A percentile compares a stretch with the other conserved stretches of the same genome.
Conservation (phyloP, 1,284 basidiomycete genomes). For the Sphagnurus paluster region DNA sequence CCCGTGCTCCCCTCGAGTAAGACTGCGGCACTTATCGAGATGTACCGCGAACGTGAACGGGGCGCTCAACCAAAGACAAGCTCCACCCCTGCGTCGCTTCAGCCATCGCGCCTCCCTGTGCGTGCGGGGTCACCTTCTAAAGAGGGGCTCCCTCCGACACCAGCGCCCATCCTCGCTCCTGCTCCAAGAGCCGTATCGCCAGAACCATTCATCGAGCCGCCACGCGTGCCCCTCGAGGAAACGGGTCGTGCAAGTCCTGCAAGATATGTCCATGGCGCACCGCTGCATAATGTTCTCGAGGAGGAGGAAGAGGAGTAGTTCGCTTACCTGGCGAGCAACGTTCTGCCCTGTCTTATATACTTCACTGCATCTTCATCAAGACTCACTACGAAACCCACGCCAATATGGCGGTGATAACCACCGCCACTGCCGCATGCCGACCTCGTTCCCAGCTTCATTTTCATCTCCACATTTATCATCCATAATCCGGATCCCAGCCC, state of each 20-base stretch:
- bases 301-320: conserved; percentile 70
- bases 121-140: conserved; percentile 29
- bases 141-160: conserved; percentile 20
- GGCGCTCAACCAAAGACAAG: conserved; percentile 18
- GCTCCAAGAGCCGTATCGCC: conserved; percentile 16
- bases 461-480: no score
- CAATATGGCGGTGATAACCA: no score
- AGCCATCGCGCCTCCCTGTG: conserved; percentile 41
- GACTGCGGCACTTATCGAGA: conserved; percentile 75
- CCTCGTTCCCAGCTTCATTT: no score
- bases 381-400: no score
- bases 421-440: no score
- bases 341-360: no score
- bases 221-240: conserved; percentile 39
- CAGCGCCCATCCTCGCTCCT: conserved; percentile 19
- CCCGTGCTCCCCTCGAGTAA: conserved; percentile 44
- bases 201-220: conserved; percentile 27
- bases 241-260: conserved; percentile 61
- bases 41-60: conserved; percentile 76
- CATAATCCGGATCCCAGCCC: no score
- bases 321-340: no score
- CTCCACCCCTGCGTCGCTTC: conserved; percentile 24
- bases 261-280: conserved; percentile 84
- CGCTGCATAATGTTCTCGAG: conserved; percentile 82
- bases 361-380: no score